Evolutionary conservation across 1,284 basidiomycete genomes (phyloP).

Genomic region (Cryptococcus maquisensis): DNA sequence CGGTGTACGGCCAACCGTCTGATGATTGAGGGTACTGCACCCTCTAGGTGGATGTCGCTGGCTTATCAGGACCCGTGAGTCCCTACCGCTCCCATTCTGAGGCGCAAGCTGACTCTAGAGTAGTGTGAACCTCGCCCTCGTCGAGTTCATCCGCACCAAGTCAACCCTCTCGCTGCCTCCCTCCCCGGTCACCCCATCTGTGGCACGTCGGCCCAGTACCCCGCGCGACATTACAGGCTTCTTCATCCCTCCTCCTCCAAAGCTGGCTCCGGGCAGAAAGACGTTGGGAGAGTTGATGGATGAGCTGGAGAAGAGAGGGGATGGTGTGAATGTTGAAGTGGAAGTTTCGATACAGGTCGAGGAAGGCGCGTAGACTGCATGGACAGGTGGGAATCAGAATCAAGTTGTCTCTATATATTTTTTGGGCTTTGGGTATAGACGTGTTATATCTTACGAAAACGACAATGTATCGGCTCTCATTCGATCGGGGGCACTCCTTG

Average conservation of each 20-base stretch:
- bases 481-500: no score
- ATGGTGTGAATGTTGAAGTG: slow-evolving; percentile 7
- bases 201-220: slow-evolving; percentile 18
- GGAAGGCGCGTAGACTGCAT: neutral
- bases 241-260: slow-evolving; percentile 15
- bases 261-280: slow-evolving; percentile 9
- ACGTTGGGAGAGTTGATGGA: slow-evolving; percentile 22
- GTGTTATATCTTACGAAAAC: no score
- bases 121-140: slow-evolving; percentile 21
- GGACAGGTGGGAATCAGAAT: no score
- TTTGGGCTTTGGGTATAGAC: no score
- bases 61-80: slow-evolving; percentile 22
- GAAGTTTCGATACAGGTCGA: slow-evolving; percentile 11
- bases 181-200: slow-evolving; percentile 5
- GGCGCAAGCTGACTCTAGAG: neutral
- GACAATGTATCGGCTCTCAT: no score
- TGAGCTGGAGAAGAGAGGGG: neutral
- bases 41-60: slow-evolving; percentile 19
- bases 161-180: slow-evolving; percentile 7
- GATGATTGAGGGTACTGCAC: slow-evolving; percentile 2
- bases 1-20: neutral
- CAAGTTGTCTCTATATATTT: no score
- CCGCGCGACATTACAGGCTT: slow-evolving; percentile 17
- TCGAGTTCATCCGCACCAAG: slow-evolving; percentile 14
- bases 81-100: neutral